Evolutionary conservation across 2,329 filamentous ascomycete genomes (phyloP).

Genomic region (Claviceps sp.): DNA sequence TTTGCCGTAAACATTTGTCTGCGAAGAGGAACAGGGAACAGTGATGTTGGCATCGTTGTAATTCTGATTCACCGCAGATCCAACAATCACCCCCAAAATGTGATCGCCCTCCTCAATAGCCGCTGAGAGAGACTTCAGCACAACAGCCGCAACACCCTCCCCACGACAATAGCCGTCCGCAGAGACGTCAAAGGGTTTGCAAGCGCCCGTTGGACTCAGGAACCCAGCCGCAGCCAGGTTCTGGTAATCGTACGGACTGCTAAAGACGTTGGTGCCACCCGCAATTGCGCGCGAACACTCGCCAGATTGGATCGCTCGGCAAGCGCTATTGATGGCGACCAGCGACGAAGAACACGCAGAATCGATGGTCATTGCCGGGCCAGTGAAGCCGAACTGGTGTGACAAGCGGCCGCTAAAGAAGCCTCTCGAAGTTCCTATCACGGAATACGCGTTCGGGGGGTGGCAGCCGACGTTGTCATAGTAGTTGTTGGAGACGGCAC

Average conservation of each 20-base stretch:
- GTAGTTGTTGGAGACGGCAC: constrained; percentile 3
- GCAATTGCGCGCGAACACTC: constrained; percentile 51
- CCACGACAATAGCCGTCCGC: constrained; percentile 76
- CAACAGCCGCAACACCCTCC: constrained; percentile 59
- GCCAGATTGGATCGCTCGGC: constrained; percentile 14
- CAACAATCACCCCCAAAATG: constrained; percentile 60
- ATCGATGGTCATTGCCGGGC: constrained; percentile 5
- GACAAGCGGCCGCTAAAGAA: constrained; percentile 4
- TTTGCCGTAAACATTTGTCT: constrained; percentile 46
- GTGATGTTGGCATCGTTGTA: constrained; percentile 74
- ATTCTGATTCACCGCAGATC: constrained; percentile 67
- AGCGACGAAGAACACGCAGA: constrained; percentile 5
- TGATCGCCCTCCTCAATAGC: constrained; percentile 63
- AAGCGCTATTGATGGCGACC: constrained; percentile 3
- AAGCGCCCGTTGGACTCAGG: constrained; percentile 26
- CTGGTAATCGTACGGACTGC: constrained; percentile 9
- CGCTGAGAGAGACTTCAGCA: constrained; percentile 67
- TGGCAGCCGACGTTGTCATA: constrained; percentile 1
- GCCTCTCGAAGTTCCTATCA: not conserved
- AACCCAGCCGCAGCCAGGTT: constrained; percentile 14
- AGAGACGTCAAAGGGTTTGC: constrained; percentile 6
- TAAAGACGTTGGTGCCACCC: constrained; percentile 45
- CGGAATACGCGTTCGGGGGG: not conserved
- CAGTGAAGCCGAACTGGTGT: constrained; percentile 4
- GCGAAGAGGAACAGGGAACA: constrained; percentile 62